A percentile compares a stretch with the other conserved stretches of the same genome.
These are phyloP conservation scores for Hymenoscyphus salicellus DNA, from an alignment of 2,329 filamentous ascomycete genomes.

Conservation along the genomic window DNA sequence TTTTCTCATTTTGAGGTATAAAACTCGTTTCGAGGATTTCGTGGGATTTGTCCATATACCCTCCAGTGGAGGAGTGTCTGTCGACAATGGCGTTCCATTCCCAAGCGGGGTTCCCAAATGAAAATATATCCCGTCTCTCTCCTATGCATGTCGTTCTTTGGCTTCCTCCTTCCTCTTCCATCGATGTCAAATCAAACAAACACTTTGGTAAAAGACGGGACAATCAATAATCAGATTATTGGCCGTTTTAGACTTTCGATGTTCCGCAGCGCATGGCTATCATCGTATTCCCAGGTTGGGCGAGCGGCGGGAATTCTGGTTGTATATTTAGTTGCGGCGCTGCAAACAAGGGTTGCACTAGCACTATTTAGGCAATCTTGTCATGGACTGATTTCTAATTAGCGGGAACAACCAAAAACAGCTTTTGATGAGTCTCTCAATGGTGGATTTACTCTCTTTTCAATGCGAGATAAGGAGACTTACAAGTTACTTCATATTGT, in stretches of 20 bases:
- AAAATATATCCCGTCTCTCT: neutral
- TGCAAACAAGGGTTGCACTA: neutral
- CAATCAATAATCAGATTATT: neutral
- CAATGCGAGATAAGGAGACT: neutral
- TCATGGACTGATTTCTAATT: neutral
- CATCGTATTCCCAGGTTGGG: neutral
- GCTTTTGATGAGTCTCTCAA: neutral
- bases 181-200: neutral
- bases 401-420: neutral
- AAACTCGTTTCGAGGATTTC: too few relatives aligned
- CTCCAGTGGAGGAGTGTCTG: neutral
- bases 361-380: neutral
- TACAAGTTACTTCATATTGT: neutral
- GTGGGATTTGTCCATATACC: too few relatives aligned
- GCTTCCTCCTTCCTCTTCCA: neutral
- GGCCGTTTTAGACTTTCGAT: neutral
- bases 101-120: neutral
- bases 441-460: neutral
- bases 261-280: neutral
- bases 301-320: neutral
- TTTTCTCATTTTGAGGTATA: too few relatives aligned
- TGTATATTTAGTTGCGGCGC: neutral
- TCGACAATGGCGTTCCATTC: neutral
- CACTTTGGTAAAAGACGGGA: neutral
- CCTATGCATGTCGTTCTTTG: neutral